Base-by-base conservation (phyloP, 768 basidiomycete species). In the Tylopilus plumbeoviolaceoides region DNA sequence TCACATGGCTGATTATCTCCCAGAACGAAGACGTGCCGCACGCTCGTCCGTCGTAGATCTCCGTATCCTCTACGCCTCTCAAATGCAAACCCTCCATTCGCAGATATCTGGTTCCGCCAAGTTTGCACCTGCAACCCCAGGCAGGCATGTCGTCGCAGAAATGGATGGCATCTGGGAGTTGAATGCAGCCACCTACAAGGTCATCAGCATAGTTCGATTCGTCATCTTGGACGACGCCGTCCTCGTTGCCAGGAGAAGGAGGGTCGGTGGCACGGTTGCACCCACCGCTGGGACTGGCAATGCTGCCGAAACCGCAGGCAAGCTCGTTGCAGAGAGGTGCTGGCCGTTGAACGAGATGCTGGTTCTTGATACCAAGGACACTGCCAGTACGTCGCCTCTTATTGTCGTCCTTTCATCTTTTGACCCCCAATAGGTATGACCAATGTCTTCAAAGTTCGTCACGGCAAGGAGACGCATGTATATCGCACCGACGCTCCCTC, bases 11-110 rank as follows among this genome's bases (percentile, higher is more conserved):
- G 23, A 64, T 23, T 21, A 15, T 15, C 20, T 51, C 18, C 30
- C 54, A 74, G 81, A 83, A 48, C 77, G 82, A 5, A 71, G 84
- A 2, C 76, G 82, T 20, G 80, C 81, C 0, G 78, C 80, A 15
- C 91, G 95, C 31, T 97, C 94, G 27, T 98, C 95, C 12, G 80
- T 98, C n/a, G 91, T 92, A 28, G 95, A 99, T 70, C 83, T 98
- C 30, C 89, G 91, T 45, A 84, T 93, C 51, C 80, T 98, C 53
- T 98, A 98, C 66, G 91, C 89, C 57, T 89, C 89, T 49, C 97
- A 98, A 73, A 89, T 98, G 79, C 91, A 94, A 63, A 81, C 83
- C 1, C 75, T 98, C 0, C 95, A 97, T 69, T 73, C 88, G 1
- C 85, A 88, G 49, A 89, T 98, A 57, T 93, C 98, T 61, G 97